Percentiles rank a stretch among this genome's conserved stretches.
phyloP scores from a whole-genome alignment of 345 rosid genomes.

The Euphorbia pulcherrima region DNA sequence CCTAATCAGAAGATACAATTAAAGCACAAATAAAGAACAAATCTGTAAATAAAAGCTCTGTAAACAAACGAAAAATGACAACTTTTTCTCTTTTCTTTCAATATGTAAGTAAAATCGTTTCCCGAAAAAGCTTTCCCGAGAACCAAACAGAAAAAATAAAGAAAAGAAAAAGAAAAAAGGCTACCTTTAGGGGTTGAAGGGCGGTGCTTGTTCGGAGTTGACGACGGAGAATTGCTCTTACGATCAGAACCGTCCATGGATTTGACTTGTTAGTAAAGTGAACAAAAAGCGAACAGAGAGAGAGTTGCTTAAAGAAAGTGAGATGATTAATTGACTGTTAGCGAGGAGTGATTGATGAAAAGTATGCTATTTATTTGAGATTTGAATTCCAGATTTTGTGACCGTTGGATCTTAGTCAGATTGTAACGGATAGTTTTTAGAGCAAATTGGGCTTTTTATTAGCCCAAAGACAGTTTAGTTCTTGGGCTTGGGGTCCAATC shows the following conservation, averaged over 20 bases:
- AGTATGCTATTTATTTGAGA: not conserved
- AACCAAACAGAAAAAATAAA: constrained; percentile 1
- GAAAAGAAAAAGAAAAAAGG: not conserved
- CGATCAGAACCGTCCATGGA: constrained; percentile 24
- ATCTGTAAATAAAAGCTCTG: not conserved
- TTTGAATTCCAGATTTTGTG: not conserved
- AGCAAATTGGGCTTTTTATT: not conserved
- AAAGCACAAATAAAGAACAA: not conserved
- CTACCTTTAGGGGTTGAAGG: constrained; percentile 22
- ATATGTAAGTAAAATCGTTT: too few relatives aligned
- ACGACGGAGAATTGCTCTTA: constrained; percentile 9
- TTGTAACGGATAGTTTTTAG: not conserved
- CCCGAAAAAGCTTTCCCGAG: not conserved
- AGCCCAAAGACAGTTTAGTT: not conserved
- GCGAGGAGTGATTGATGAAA: not conserved
- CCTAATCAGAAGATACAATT: not conserved
- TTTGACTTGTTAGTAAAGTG: not conserved
- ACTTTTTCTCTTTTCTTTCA: not conserved
- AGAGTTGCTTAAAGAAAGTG: not conserved
- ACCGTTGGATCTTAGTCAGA: constrained; percentile 3
- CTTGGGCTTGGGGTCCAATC: not conserved
- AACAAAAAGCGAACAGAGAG: too few relatives aligned
- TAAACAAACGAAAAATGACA: not conserved
- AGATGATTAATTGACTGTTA: constrained; percentile 9
- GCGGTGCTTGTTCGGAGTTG: constrained; percentile 5